A percentile compares a stretch with the other conserved stretches of the same genome.
phyloP scores from a whole-genome alignment of 331 rosid species.

The Arachis monticola region DNA sequence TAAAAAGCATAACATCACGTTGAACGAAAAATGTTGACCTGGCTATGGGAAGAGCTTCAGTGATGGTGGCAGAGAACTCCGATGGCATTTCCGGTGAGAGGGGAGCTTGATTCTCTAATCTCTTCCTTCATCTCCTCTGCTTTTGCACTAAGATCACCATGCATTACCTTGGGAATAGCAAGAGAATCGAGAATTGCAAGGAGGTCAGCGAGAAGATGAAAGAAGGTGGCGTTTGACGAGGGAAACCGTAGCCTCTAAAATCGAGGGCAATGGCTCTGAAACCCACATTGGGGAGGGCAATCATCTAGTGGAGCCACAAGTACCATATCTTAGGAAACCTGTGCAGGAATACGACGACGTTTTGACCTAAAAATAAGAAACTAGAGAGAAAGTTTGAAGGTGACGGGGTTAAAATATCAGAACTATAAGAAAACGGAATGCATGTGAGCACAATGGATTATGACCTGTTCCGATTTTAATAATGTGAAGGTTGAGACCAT shows the following conservation, averaged over 20 bases:
- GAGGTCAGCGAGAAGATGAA: slow-evolving; percentile 54
- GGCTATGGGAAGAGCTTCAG: too few species aligned
- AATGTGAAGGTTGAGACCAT: slow-evolving; percentile 64
- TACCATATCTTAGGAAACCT: slow-evolving; percentile 94
- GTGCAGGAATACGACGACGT: slow-evolving; percentile 75
- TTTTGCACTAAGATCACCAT: too few species aligned
- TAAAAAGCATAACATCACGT: too few species aligned
- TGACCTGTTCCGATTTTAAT: slow-evolving; percentile 70
- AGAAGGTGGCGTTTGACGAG: slow-evolving; percentile 44
- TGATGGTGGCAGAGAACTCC: too few species aligned
- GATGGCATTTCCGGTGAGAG: too few species aligned
- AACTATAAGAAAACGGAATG: too few species aligned
- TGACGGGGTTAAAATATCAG: background rate
- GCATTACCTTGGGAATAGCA: slow-evolving; percentile 57
- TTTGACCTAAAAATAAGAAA: slow-evolving; percentile 47
- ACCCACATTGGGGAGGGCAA: slow-evolving; percentile 60
- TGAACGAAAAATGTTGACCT: too few species aligned
- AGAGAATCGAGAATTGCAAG: slow-evolving; percentile 58
- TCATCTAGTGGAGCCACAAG: slow-evolving; percentile 90
- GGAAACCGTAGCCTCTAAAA: slow-evolving; percentile 74
- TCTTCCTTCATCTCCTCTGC: too few species aligned
- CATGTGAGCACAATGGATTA: too few species aligned
- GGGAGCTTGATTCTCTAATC: too few species aligned
- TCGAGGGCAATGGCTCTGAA: slow-evolving; percentile 76
- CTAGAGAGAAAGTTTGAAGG: background rate